Evolutionary conservation across 352 stramenopile species (phyloP), one percentile per base, ranked within the genome.

Genomic region (Pythium aquatile): DNA sequence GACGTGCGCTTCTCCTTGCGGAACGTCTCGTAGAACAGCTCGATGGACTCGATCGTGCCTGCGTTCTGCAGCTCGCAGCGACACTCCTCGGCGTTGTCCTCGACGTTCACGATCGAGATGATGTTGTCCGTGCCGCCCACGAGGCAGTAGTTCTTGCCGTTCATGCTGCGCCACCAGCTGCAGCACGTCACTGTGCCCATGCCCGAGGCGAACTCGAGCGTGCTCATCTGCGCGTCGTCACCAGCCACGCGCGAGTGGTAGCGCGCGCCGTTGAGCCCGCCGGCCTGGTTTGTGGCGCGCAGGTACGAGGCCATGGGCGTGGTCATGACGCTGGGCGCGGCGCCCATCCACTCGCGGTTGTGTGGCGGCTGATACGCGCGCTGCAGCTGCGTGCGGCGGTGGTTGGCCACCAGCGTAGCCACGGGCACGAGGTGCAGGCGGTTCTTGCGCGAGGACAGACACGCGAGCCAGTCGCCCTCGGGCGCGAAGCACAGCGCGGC

Each of bases 401-500:
- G 79, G 5, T 66, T 67, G 2, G 78, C 66, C 37, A 96, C 76
- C 28, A 96, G 66, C 33, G 60, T 76, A 2, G 83, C 68, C 24
- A 96, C 81, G 1, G 87, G 87, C 28, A 96, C 63, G 30, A 96
- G 66, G 37, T 94, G 83, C 49, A 96, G 60, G 1, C 85, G 81
- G 68, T 90, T 92, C 74, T 90, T 91, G 39, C 81, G 76, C 24
- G 70, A 79, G 7, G 82, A 93, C 24, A 94, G 67, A 9, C 77
- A 84, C 16, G 82, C 87, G 53, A 96, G 76, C 87, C 87, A 96
- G 72, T 94, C 85, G n/a, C 85, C 87, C 59, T 96, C 87, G 29
- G 87, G 87, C 35, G 76, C 83, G 69, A 96, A 96, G 44, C 87
- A 78, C 20, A 96, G 75, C 53, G 82, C 77, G 14, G 77, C 75